Base-by-base conservation (phyloP, 768 basidiomycete genomes). In the Podaxis pistillaris region DNA sequence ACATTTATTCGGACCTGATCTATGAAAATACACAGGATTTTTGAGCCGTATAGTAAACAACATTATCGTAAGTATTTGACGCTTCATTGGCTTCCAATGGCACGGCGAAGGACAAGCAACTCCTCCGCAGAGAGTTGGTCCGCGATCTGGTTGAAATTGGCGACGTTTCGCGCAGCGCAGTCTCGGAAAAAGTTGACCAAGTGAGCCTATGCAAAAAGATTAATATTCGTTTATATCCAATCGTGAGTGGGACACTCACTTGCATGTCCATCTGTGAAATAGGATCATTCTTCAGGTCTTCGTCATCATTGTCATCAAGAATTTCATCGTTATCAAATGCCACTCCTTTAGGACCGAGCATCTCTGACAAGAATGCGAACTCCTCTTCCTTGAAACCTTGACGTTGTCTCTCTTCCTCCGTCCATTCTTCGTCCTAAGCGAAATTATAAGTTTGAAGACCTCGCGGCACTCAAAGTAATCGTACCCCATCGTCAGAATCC, bases 361-460 rank as follows among this genome's bases (percentile, higher is more conserved):
- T 81, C 53, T 94, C 91, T 4, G 94, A 94, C 40, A 97, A 76
- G 78, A 87, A 93, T 24, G 87, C 86, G 66, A 92, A 86, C 68
- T 93, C 90, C n/a, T 91, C 90, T 55, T 86, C 79, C 68, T 86
- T 90, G 68, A 82, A 75, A 7, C 74, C 76, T 66, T 85, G 82
- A 54, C 85, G 77, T 37, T 83, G 73, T 53, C 82, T 84, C 60
- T 92, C 94, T 70, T 95, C 94, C 68, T 97, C 95, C 9, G 86
- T 83, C 96, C 96, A 98, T n/a, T 93, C 93, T 37, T 93, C 93
- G 65, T 94, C 91, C 81, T 93, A 62, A 26, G 62, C 46, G 56
- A 28, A 59, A 55, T 36, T 52, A n/a, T 40, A 19, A 51, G 62
- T 63, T 6, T 57, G 28, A 4, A 44, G 54, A 28, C 37, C 62